A percentile compares a stretch with the other conserved stretches of the same genome.
phyloP scores from a whole-genome alignment of 2,329 filamentous ascomycete genomes.

The Macrophomina pseudophaseolina region DNA sequence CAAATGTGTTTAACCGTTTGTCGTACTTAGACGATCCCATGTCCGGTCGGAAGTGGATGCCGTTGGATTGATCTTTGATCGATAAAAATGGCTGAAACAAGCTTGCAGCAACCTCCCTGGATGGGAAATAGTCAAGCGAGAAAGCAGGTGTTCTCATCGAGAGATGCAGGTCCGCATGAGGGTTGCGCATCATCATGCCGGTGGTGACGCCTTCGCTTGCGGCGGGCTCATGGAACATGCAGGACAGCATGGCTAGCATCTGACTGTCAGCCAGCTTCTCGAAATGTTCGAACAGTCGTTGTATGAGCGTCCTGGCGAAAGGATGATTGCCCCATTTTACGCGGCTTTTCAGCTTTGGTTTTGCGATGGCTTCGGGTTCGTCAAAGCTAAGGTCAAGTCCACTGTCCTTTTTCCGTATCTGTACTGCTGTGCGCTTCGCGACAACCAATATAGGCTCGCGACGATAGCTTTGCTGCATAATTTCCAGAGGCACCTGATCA shows the following conservation, averaged over 20 bases:
- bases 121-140: constrained; percentile 54
- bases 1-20: constrained; percentile 45
- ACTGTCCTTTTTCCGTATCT: constrained; percentile 56
- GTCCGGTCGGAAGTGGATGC: constrained; percentile 34
- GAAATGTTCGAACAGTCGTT: constrained; percentile 63
- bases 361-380: constrained; percentile 44
- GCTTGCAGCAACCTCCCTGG: constrained; percentile 50
- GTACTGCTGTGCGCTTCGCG: constrained; percentile 65
- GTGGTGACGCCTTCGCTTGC: constrained; percentile 47
- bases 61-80: constrained; percentile 32
- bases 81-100: constrained; percentile 46
- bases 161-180: constrained; percentile 42
- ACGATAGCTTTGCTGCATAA: constrained; percentile 61
- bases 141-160: constrained; percentile 52
- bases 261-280: constrained; percentile 66
- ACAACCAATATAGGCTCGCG: constrained; percentile 70
- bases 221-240: constrained; percentile 60
- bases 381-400: constrained; percentile 56
- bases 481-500: constrained; percentile 74
- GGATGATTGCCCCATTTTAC: constrained; percentile 64
- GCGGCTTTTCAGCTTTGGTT: constrained; percentile 48
- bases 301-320: constrained; percentile 61
- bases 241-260: constrained; percentile 70
- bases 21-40: constrained; percentile 33
- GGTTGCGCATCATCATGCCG: constrained; percentile 37